These are phyloP conservation scores for Trichoderma arundinaceum DNA, from an alignment of 2,329 filamentous ascomycete species.

Conservation along the genomic window DNA sequence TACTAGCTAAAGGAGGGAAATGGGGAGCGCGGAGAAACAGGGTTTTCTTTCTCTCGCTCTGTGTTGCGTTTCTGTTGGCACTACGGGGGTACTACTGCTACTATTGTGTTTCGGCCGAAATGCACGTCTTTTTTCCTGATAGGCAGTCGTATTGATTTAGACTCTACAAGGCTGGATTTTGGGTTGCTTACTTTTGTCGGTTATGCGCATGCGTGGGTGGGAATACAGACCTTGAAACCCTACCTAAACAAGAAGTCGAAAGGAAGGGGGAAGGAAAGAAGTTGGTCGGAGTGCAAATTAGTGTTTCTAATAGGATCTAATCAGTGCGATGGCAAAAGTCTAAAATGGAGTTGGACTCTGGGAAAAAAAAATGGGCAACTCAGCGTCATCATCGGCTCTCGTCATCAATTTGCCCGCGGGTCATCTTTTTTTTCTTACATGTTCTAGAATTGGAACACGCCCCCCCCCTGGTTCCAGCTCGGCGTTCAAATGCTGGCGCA, in stretches of 20 bases:
- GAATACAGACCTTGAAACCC: too few relatives aligned
- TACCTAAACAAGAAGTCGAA: not conserved
- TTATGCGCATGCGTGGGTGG: not conserved
- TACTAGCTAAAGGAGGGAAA: not conserved
- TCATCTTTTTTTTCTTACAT: too few relatives aligned
- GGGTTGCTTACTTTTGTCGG: not conserved
- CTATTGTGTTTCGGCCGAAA: not conserved
- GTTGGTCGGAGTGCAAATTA: not conserved
- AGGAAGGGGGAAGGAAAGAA: not conserved
- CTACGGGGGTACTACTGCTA: too few relatives aligned
- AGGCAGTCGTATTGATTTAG: slow-evolving; percentile 9
- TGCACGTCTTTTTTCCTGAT: not conserved
- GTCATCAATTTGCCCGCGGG: too few relatives aligned
- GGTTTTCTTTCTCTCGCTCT: not conserved
- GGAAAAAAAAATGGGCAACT: not conserved
- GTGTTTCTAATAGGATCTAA: slow-evolving; percentile 1
- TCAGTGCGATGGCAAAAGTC: too few relatives aligned
- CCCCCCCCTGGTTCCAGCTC: slow-evolving; percentile 11
- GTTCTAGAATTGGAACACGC: slow-evolving; percentile 7
- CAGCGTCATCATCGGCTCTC: not conserved
- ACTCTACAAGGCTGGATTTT: not conserved
- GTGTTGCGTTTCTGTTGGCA: not conserved
- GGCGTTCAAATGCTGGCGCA: not conserved
- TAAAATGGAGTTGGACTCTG: not conserved
- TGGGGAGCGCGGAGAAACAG: not conserved